Evolutionary conservation across 2,329 filamentous ascomycete species (phyloP), one percentile per base, ranked within the genome.

Genomic region (Penicillium sp.): DNA sequence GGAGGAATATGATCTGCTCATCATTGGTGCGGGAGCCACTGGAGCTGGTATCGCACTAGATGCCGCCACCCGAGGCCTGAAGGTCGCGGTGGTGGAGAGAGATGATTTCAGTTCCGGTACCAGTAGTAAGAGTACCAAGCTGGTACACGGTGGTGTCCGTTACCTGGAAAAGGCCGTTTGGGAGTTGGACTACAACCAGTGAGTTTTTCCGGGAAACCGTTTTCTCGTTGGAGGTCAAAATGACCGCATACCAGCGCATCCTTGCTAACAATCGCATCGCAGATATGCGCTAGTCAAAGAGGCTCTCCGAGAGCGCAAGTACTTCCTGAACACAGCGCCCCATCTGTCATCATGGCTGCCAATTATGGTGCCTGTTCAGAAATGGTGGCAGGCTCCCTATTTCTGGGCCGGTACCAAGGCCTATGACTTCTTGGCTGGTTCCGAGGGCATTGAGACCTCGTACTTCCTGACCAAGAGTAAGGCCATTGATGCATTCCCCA

Each of bases 381-480:
- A 86, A 73, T 93, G 89, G 89, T 92, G 89, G 87, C 88, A 93
- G 77, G 87, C 86, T 17, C 90, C 90, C 3, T 89, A 89, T 74
- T 87, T 88, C 75, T 89, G 85, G 84, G 80, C 78, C 2, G 86
- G 86, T 48, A 88, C 85, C 60, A 95, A 95, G 75, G 85, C 86
- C 65, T 96, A 95, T 75, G 91, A 95, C 75, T 85, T 92, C 67
- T 82, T 95, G 63, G 91, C 91, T 67, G 91, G 91, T 15, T 88
- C 88, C 41, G 91, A 95, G 74, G 91, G 91, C 55, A 93, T 95
- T 69, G 91, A 95, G 75, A 91, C 86, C 68, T 93, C 90, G 6
- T 95, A 95, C 77, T 95, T 95, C 73, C 78, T 95, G 70, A 93
- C 90, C 25, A 88, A 88, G 75, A 93, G 89, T 73, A 93, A 93